phyloP scores from a whole-genome alignment of 257 asterid genomes.

The Solanum bulbocastanum region DNA sequence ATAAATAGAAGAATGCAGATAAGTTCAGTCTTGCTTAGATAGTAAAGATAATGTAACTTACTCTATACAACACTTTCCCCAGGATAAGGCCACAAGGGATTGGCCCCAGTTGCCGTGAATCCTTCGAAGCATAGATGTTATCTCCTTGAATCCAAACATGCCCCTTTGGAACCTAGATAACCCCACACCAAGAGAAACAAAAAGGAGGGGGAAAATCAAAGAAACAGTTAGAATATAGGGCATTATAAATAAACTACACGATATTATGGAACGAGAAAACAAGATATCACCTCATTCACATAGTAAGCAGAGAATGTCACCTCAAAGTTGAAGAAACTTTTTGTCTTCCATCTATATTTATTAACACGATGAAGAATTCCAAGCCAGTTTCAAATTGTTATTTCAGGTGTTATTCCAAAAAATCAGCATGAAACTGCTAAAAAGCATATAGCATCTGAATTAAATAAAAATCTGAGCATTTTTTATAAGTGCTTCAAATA shows the following conservation, averaged over 20 bases:
- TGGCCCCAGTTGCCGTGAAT: conserved; percentile 80
- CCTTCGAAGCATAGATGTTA: conserved; percentile 62
- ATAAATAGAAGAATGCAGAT: too few species aligned
- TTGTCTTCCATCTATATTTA: background rate
- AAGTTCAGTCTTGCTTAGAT: background rate
- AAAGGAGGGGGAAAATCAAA: background rate
- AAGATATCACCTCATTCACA: background rate
- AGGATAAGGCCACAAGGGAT: conserved; percentile 64
- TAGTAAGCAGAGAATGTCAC: background rate
- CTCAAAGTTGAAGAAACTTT: background rate
- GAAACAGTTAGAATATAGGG: background rate
- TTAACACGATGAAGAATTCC: background rate
- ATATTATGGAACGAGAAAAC: background rate
- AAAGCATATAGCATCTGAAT: background rate
- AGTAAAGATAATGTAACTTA: conserved; percentile 20
- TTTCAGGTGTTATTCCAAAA: background rate
- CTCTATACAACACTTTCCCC: conserved; percentile 68
- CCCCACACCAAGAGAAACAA: background rate
- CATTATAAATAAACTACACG: conserved; percentile 22
- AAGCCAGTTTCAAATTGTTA: background rate
- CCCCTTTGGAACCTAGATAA: conserved; percentile 74
- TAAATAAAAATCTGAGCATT: background rate
- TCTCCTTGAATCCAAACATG: conserved; percentile 97
- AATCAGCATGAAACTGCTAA: background rate
- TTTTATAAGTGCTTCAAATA: background rate